These are phyloP conservation scores for Coniochaeta sp. DNA, from an alignment of 2,329 filamentous ascomycete genomes.

Conservation along the genomic window DNA sequence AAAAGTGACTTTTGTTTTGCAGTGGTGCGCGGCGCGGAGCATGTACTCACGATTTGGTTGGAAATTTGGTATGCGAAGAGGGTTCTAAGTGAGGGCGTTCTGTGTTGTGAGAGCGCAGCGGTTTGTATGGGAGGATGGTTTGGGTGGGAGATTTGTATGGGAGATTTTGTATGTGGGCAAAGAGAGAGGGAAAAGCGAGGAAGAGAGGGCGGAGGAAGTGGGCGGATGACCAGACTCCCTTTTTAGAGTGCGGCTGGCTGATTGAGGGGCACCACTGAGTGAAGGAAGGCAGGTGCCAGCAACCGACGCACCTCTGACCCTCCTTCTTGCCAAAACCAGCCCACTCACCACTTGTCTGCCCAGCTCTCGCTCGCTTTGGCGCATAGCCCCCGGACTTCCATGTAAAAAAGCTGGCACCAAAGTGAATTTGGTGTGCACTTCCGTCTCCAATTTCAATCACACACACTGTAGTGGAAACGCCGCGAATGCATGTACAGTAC, in stretches of 20 bases:
- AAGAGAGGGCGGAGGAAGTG: constrained; percentile 34
- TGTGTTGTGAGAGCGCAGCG: constrained; percentile 26
- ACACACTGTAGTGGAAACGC: neutral
- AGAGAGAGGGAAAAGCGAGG: constrained; percentile 35
- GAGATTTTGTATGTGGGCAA: too few species aligned
- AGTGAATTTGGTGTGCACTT: neutral
- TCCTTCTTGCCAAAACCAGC: neutral
- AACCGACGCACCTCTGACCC: neutral
- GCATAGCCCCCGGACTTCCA: neutral
- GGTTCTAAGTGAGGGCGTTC: constrained; percentile 14
- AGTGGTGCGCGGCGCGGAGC: constrained; percentile 26
- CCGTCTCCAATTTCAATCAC: neutral
- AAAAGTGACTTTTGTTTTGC: constrained; percentile 33
- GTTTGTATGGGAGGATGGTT: constrained; percentile 17
- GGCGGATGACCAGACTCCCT: constrained; percentile 41
- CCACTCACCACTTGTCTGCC: neutral
- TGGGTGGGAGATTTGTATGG: constrained; percentile 52
- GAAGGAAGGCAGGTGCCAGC: neutral
- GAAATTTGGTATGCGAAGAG: constrained; percentile 4
- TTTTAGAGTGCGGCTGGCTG: constrained; percentile 57
- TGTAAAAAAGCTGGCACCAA: neutral
- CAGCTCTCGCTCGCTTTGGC: neutral
- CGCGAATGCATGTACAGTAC: neutral
- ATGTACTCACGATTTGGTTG: constrained; percentile 46
- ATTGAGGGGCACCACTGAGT: constrained; percentile 29